Percentiles rank a stretch among this genome's conserved stretches.
phyloP scores from a whole-genome alignment of 1,284 basidiomycete species.

The Meira nashicola region DNA sequence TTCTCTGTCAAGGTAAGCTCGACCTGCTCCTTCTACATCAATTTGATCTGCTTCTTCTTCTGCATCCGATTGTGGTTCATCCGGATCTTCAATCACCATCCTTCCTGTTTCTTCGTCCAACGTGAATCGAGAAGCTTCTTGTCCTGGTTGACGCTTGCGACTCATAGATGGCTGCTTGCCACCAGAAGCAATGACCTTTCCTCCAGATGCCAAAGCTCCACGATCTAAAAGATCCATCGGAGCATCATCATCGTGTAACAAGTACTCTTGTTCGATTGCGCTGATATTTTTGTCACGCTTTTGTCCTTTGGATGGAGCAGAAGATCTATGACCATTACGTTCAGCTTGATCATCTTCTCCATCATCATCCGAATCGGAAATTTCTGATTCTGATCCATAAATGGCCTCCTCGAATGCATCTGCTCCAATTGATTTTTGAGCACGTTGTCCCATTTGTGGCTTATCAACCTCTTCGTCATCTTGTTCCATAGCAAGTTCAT shows the following conservation, averaged over 20 bases:
- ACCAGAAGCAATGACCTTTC: constrained; percentile 19
- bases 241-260: constrained; percentile 84
- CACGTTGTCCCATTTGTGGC: constrained; percentile 6
- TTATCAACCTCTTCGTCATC: constrained; percentile 24
- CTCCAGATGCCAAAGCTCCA: constrained; percentile 24
- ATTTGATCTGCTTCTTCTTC: constrained; percentile 55
- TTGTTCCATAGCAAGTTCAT: constrained; percentile 17
- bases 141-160: constrained; percentile 20
- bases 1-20: constrained; percentile 74
- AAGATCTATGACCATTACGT: background rate
- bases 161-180: background rate
- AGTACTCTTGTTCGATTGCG: constrained; percentile 52
- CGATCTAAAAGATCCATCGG: constrained; percentile 92
- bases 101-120: constrained; percentile 80
- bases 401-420: constrained; percentile 51
- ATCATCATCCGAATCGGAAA: constrained; percentile 38
- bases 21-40: constrained; percentile 59
- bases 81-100: constrained; percentile 70
- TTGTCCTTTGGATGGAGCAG: constrained; percentile 29
- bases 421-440: constrained; percentile 13
- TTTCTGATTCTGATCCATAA: constrained; percentile 47
- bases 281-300: constrained; percentile 20
- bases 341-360: constrained; percentile 22
- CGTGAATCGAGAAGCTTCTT: constrained; percentile 62
- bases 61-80: constrained; percentile 12